Evolutionary conservation across 192 early-diverging fungal genomes (phyloP).

Genomic region (Backusella australiensis): DNA sequence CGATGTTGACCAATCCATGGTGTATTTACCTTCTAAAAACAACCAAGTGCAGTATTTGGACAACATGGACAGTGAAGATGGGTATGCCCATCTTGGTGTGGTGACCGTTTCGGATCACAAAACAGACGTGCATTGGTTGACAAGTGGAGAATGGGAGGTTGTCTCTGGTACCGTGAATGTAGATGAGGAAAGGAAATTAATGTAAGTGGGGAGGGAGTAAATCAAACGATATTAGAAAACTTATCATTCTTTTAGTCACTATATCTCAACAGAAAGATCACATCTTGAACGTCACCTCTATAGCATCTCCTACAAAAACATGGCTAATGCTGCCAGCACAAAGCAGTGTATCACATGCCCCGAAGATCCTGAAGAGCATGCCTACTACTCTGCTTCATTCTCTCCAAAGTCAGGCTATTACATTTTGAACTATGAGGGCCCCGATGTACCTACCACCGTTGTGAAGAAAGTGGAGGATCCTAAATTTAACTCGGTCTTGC

Average conservation of each 20-base stretch:
- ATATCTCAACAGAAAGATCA: slow-evolving; percentile 35
- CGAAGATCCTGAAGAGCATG: slow-evolving; percentile 43
- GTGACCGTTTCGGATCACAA: slow-evolving; percentile 38
- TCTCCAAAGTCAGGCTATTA: slow-evolving; percentile 76
- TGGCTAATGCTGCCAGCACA: not conserved
- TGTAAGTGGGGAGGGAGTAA: slow-evolving; percentile 35
- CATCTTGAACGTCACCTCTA: slow-evolving; percentile 44
- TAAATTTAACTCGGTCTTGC: slow-evolving; percentile 54
- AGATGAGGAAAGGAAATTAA: slow-evolving; percentile 34
- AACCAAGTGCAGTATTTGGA: slow-evolving; percentile 57
- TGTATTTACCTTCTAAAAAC: slow-evolving; percentile 6
- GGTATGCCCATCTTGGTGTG: slow-evolving; percentile 71
- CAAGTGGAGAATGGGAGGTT: slow-evolving; percentile 70
- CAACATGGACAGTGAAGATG: slow-evolving; percentile 55
- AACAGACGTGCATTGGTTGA: slow-evolving; percentile 43
- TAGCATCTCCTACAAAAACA: slow-evolving; percentile 6
- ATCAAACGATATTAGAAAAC: no score
- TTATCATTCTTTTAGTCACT: slow-evolving; percentile 18
- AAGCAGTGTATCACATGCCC: slow-evolving; percentile 32
- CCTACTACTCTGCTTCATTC: slow-evolving; percentile 71
- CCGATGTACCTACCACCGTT: slow-evolving; percentile 78
- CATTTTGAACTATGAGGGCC: slow-evolving; percentile 75
- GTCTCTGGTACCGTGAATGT: slow-evolving; percentile 43
- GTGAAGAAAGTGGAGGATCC: slow-evolving; percentile 56
- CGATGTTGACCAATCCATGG: slow-evolving; percentile 52